Evolutionary conservation across 2,329 filamentous ascomycete species (phyloP).

Genomic region (Trichoderma gracile): DNA sequence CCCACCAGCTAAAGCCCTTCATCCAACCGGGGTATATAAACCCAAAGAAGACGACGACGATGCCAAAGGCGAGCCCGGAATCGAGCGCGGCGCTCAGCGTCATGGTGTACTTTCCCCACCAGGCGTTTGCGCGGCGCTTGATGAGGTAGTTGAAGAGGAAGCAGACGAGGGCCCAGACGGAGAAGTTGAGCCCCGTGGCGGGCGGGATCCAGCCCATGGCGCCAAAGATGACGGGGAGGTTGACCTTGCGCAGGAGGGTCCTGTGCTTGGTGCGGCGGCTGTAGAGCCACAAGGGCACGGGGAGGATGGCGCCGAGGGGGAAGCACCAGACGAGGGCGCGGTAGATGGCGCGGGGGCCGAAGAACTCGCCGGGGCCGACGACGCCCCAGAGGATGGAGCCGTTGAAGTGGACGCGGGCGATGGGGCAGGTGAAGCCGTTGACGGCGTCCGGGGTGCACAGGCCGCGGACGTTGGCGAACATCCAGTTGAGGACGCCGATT

Average conservation of each 20-base stretch:
- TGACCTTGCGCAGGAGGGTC: conserved; percentile 69
- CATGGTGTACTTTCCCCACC: conserved; percentile 94
- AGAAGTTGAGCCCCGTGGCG: conserved; percentile 83
- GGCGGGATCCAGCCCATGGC: conserved; percentile 85
- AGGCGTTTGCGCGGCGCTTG: conserved; percentile 66
- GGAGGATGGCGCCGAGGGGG: conserved; percentile 71
- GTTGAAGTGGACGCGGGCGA: conserved; percentile 87
- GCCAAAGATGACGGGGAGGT: conserved; percentile 80
- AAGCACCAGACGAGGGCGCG: conserved; percentile 79
- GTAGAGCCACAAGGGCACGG: conserved; percentile 73
- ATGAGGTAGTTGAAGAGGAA: conserved; percentile 81
- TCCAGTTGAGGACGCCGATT: conserved; percentile 86
- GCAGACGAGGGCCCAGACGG: conserved; percentile 81
- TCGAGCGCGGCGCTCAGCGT: conserved; percentile 81
- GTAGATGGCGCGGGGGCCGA: conserved; percentile 74
- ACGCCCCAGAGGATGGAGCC: conserved; percentile 89
- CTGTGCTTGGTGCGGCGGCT: conserved; percentile 59
- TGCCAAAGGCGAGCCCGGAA: conserved; percentile 77
- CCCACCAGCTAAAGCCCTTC: conserved; percentile 80
- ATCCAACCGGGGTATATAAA: conserved; percentile 80
- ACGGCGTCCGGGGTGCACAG: conserved; percentile 79
- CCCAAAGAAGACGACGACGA: conserved; percentile 82
- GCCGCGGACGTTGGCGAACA: conserved; percentile 74
- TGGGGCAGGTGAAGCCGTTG: conserved; percentile 84
- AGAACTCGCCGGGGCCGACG: conserved; percentile 79